Conservation (phyloP, 2,329 filamentous ascomycete species). For the Alternaria angustiovoidea region DNA sequence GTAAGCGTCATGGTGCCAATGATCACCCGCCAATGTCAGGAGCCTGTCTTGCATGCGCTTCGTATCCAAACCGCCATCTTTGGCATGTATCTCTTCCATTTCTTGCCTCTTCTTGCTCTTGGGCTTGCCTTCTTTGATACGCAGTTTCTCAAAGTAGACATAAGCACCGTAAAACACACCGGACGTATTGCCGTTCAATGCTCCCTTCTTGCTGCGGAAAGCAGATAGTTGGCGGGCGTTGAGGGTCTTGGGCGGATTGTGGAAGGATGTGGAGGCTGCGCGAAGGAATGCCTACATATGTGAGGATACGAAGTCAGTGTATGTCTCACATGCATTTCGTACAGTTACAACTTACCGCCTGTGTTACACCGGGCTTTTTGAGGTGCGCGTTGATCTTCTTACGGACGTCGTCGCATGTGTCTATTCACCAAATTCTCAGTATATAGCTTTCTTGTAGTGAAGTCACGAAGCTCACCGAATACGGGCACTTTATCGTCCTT, state of each 20-base stretch:
- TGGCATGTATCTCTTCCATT: constrained; percentile 57
- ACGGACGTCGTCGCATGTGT: constrained; percentile 66
- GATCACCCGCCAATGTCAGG: not conserved
- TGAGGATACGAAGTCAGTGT: too few species aligned
- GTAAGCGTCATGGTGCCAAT: not conserved
- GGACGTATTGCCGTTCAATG: constrained; percentile 59
- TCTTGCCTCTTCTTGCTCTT: constrained; percentile 61
- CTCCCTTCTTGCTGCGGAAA: constrained; percentile 62
- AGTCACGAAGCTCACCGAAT: constrained; percentile 47
- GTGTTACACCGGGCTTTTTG: constrained; percentile 57
- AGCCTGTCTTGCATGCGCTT: not conserved
- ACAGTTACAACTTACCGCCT: constrained; percentile 52
- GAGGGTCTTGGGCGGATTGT: constrained; percentile 48
- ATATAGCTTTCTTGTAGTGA: too few species aligned
- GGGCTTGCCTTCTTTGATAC: constrained; percentile 60
- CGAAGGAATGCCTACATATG: constrained; percentile 50
- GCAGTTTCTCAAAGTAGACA: constrained; percentile 67
- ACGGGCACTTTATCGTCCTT: constrained; percentile 57
- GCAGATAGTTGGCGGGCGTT: constrained; percentile 56
- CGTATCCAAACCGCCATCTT: constrained; percentile 14
- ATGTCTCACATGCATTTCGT: too few species aligned
- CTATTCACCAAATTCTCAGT: constrained; percentile 7
- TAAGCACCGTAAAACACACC: constrained; percentile 63
- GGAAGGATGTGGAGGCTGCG: constrained; percentile 56
- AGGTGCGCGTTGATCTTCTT: constrained; percentile 64